Conservation (phyloP, 441 rosid genomes). For the Cnidoscolus chayamansa region DNA sequence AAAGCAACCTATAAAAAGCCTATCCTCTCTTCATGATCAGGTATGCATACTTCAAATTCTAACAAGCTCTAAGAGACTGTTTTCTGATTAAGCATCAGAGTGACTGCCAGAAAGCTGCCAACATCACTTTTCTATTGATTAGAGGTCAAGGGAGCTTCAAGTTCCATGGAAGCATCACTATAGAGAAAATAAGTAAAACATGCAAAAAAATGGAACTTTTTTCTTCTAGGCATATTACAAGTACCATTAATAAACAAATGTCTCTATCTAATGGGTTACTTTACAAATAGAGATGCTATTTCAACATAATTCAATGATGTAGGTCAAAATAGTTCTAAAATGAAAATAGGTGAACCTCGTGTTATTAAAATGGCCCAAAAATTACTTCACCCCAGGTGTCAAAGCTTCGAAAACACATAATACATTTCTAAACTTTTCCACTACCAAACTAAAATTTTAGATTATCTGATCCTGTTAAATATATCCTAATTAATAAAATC, state of each 20-base stretch:
- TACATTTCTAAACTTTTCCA: not conserved
- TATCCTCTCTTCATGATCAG: too few relatives aligned
- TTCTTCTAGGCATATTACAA: not conserved
- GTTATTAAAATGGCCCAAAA: not conserved
- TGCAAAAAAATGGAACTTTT: too few relatives aligned
- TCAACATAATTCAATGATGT: too few relatives aligned
- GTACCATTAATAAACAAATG: too few relatives aligned
- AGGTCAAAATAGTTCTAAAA: not conserved
- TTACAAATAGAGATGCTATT: not conserved
- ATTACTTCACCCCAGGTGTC: not conserved
- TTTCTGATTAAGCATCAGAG: too few relatives aligned
- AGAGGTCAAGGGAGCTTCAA: too few relatives aligned
- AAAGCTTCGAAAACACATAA: not conserved
- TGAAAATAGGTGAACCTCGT: not conserved
- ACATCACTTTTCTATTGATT: too few relatives aligned
- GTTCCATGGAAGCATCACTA: too few relatives aligned
- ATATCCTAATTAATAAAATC: not conserved
- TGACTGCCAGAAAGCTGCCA: too few relatives aligned
- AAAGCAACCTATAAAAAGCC: too few relatives aligned
- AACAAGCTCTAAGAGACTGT: too few relatives aligned
- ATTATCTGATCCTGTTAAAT: not conserved
- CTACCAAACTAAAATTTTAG: not conserved
- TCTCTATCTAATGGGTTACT: not conserved
- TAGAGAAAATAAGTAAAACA: not conserved
- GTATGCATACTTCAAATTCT: too few relatives aligned